These are phyloP conservation scores for Zygosaccharomyces kombuchaensis DNA, from an alignment of 805 yeast genomes.

Conservation along the genomic window DNA sequence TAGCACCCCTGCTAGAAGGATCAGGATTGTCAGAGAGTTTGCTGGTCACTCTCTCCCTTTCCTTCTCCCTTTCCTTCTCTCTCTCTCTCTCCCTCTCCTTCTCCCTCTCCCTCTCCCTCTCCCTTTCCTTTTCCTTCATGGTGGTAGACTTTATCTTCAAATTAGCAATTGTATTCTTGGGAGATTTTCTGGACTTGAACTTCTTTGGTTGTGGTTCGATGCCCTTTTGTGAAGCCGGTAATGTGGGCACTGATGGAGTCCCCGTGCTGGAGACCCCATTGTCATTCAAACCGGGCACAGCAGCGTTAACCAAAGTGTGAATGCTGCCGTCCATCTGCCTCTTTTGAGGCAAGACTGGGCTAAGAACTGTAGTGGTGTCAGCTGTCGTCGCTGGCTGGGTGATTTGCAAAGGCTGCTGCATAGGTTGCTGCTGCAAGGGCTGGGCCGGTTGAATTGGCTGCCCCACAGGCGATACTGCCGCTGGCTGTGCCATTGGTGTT, in stretches of 20 bases:
- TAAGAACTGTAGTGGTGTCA: constrained; percentile 4
- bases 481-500: constrained; percentile 3
- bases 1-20: not conserved
- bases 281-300: constrained; percentile 13
- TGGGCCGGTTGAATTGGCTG: constrained; percentile 9
- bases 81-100: constrained; percentile 7
- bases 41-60: not conserved
- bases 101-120: constrained; percentile 7
- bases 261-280: not conserved
- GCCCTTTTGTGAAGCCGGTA: constrained; percentile 10
- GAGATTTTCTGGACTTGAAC: constrained; percentile 12
- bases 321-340: constrained; percentile 31
- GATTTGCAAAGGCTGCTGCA: constrained; percentile 8
- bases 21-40: not conserved
- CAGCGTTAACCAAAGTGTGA: constrained; percentile 31
- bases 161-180: constrained; percentile 10
- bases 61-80: not conserved
- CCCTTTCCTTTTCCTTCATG: constrained; percentile 12
- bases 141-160: constrained; percentile 12
- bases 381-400: constrained; percentile 7
- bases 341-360: constrained; percentile 24
- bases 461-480: constrained; percentile 4
- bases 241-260: constrained; percentile 8
- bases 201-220: constrained; percentile 23
- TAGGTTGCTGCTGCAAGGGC: constrained; percentile 7